phyloP scores from a whole-genome alignment of 163 green algal species.

The Volvox carteri region DNA sequence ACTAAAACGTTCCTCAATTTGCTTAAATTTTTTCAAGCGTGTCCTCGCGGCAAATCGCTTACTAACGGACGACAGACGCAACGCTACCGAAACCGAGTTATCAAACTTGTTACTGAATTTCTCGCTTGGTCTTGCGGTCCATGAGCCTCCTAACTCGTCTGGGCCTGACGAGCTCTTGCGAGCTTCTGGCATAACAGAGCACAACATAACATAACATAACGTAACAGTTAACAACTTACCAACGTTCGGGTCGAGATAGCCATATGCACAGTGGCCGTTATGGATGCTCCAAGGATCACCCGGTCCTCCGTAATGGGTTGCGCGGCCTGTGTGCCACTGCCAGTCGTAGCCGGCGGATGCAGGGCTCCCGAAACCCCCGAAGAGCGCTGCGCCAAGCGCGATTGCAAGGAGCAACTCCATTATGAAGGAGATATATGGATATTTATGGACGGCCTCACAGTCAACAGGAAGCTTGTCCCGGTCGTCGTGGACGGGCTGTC shows the following conservation, averaged over 20 bases:
- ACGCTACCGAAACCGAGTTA: too few species aligned
- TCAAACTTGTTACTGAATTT: too few species aligned
- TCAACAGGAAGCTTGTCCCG: too few species aligned
- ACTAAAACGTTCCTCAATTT: too few species aligned
- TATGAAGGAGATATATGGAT: neutral
- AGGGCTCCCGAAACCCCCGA: neutral
- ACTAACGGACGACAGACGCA: too few species aligned
- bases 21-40: too few species aligned
- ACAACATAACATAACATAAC: too few species aligned
- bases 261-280: conserved; percentile 66
- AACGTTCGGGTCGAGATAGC: conserved; percentile 62
- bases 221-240: neutral
- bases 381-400: neutral
- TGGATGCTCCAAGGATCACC: conserved; percentile 51
- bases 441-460: neutral
- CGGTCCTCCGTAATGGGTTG: conserved; percentile 35
- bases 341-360: conserved; percentile 12
- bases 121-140: too few species aligned
- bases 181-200: too few species aligned
- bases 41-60: too few species aligned
- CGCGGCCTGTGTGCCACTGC: conserved; percentile 50
- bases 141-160: too few species aligned
- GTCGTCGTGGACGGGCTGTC: neutral
- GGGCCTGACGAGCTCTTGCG: too few species aligned
- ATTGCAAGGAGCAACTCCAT: neutral